Base-by-base conservation (phyloP, 139 green algal species). In the Tetraselmis chui region DNA sequence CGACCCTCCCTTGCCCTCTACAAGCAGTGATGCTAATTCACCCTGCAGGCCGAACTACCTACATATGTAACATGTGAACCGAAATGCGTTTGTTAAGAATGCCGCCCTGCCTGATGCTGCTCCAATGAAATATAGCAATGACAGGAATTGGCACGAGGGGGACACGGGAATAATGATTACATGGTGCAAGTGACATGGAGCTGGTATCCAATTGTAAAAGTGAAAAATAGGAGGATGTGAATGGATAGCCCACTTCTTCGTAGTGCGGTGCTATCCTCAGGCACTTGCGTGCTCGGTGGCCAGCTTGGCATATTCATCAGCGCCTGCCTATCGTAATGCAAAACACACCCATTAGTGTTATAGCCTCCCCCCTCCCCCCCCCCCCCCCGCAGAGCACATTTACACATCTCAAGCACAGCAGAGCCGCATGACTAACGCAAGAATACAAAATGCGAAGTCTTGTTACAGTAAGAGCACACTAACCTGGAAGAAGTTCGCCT, bases 401-500 rank as follows among this genome's bases (percentile, higher is more conserved):
- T 5, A 18, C 45, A 67, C 45, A 67, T 5, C 45, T 25, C 5
- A 5, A 67, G 45, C 45, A 67, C 5, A 5, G 45, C 45, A 25
- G 11, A 67, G 45, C 45, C 5, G 11, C 45, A 67, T 18, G 45
- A 18, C 45, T 25, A 67, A 5, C 45, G 45, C 45, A 18, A 5
- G 45, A 18, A 67, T 18, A 5, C 45, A 5, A 67, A 67, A 67
- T 67, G 5, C 45, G 45, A 67, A 67, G 45, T 18, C 11, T 5
- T 67, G 45, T 18, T 67, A 67, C 45, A 25, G 5, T 67, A 67
- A 67, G 45, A 5, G 18, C 45, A 18, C 45, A 67, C 11, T 67
- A 5, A 67, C 45, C 25, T 82, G 58, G 24, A 99, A 88, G 89
- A 97, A 97, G 0, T 88, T 79, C 29, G 32, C 80, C 88, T 99